Percentiles rank a stretch among this genome's conserved stretches.
These are phyloP conservation scores for Fagus crenata DNA, from an alignment of 306 rosid genomes.

Conservation along the genomic window DNA sequence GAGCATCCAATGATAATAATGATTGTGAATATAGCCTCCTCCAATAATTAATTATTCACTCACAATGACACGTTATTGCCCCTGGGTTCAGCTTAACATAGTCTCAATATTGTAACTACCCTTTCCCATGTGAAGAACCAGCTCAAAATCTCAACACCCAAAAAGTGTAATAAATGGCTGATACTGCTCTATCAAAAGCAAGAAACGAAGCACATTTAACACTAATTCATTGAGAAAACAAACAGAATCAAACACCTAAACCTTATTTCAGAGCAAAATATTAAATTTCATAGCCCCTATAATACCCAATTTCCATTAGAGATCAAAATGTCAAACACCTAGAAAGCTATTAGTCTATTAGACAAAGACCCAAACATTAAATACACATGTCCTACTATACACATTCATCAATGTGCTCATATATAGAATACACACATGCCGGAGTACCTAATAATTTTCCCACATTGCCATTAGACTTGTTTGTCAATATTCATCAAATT, in stretches of 20 bases:
- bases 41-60: no score
- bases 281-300: no score
- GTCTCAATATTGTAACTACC: neutral
- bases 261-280: no score
- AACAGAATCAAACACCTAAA: neutral
- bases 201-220: neutral
- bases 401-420: slow-evolving; percentile 7
- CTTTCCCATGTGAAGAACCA: neutral
- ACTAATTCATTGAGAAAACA: neutral
- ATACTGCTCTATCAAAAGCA: neutral
- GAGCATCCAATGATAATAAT: no score
- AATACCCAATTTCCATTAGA: neutral
- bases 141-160: neutral
- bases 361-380: slow-evolving; percentile 2
- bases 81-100: neutral
- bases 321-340: neutral
- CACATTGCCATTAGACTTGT: slow-evolving; percentile 11
- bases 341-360: neutral
- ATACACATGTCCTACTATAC: slow-evolving; percentile 11
- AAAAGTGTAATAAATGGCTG: neutral
- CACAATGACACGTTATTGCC: no score
- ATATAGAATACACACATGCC: neutral
- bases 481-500: slow-evolving; percentile 12
- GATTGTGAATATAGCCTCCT: no score
- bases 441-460: slow-evolving; percentile 1